phyloP scores from a whole-genome alignment of 202 grass and related monocot species.

The Zizania palustris region DNA sequence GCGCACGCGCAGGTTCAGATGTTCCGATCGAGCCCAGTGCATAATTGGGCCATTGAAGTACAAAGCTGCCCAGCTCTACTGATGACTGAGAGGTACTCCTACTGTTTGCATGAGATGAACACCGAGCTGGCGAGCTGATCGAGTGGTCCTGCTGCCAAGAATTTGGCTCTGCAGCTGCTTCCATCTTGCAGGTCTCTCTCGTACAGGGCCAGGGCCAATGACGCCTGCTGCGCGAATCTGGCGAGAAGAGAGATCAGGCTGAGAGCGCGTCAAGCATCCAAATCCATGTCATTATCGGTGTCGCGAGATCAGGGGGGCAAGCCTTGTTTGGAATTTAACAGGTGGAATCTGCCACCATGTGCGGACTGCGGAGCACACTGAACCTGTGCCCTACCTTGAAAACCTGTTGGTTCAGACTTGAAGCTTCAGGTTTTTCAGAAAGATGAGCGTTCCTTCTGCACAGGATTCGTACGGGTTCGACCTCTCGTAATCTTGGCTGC shows the following conservation, averaged over 20 bases:
- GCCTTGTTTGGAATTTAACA: neutral
- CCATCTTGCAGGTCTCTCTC: neutral
- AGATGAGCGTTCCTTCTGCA: too few species aligned
- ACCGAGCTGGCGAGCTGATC: neutral
- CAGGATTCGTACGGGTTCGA: too few species aligned
- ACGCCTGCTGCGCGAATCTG: neutral
- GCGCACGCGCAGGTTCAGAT: too few species aligned
- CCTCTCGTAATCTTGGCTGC: too few species aligned
- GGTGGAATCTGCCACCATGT: neutral
- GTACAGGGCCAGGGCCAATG: neutral
- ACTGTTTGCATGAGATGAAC: neutral
- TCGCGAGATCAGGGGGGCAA: neutral
- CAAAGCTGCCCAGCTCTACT: too few species aligned
- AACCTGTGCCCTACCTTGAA: neutral
- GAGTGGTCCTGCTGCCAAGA: neutral
- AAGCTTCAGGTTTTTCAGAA: too few species aligned
- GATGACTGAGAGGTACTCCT: neutral
- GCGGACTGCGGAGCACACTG: neutral
- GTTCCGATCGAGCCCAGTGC: too few species aligned
- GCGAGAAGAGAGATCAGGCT: neutral
- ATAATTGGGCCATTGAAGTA: too few species aligned
- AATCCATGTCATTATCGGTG: conserved; percentile 20
- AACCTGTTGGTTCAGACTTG: neutral
- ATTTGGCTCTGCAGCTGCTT: neutral
- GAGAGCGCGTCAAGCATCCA: neutral